Evolutionary conservation across 257 asterid species (phyloP).

Genomic region (Vinca minor): DNA sequence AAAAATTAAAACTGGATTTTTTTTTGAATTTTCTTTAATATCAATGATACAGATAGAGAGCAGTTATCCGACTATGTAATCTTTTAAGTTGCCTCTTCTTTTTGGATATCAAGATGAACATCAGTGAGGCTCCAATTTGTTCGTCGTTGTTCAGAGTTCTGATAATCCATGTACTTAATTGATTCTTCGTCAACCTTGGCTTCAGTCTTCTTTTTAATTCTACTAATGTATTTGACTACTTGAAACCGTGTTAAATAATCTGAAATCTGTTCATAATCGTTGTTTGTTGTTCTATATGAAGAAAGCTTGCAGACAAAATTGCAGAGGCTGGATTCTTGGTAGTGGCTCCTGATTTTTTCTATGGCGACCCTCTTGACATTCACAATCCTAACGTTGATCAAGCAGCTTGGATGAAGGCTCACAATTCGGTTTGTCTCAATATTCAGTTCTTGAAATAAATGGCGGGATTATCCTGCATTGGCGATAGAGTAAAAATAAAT

Average conservation of each 20-base stretch:
- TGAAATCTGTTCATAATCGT: not conserved
- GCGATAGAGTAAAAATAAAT: not conserved
- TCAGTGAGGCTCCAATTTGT: not conserved
- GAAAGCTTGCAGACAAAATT: slow-evolving; percentile 60
- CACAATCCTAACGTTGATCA: slow-evolving; percentile 3
- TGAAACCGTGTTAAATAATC: not conserved
- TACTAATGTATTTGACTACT: not conserved
- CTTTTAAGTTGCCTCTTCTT: not conserved
- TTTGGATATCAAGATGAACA: not conserved
- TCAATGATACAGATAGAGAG: too few species aligned
- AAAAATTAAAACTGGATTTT: too few species aligned
- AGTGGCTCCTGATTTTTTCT: slow-evolving; percentile 61
- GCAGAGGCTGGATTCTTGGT: slow-evolving; percentile 55
- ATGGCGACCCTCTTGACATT: slow-evolving; percentile 43
- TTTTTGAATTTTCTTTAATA: too few species aligned
- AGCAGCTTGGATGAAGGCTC: slow-evolving; percentile 38
- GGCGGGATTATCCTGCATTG: not conserved
- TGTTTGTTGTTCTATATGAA: slow-evolving; percentile 14
- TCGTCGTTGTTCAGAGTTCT: not conserved
- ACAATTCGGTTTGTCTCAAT: slow-evolving; percentile 34
- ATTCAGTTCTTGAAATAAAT: not conserved
- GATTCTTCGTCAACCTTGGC: not conserved
- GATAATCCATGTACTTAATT: not conserved
- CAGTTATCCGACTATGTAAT: too few species aligned
- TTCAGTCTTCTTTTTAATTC: not conserved